A percentile compares a stretch with the other conserved stretches of the same genome.
phyloP scores from a whole-genome alignment of 148 eudicot genomes.

The Rhododendron henanense region DNA sequence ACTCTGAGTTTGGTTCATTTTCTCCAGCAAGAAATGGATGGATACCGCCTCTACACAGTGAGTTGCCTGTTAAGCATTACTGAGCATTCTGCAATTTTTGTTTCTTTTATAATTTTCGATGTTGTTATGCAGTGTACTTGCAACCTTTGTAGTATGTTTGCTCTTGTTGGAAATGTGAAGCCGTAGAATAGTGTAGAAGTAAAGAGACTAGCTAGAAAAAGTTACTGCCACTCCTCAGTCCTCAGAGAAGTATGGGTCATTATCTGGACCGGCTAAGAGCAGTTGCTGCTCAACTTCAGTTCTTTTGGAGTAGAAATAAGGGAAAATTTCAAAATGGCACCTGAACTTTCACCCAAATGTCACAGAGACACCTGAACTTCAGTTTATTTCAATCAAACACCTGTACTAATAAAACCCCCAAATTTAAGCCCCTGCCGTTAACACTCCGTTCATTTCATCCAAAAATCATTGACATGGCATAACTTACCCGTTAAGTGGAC shows the following conservation, averaged over 20 bases:
- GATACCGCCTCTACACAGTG: conserved; percentile 83
- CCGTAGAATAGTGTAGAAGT: neutral
- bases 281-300: neutral
- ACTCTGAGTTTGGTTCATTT: conserved; percentile 88
- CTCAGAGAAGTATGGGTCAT: neutral
- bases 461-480: too few relatives aligned
- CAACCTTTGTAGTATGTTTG: neutral
- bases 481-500: too few relatives aligned
- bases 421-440: too few relatives aligned
- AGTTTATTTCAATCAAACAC: too few relatives aligned
- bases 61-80: conserved; percentile 12
- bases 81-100: neutral
- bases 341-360: too few relatives aligned
- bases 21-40: conserved; percentile 95
- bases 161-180: neutral
- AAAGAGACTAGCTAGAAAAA: neutral
- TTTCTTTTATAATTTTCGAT: too few relatives aligned
- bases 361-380: too few relatives aligned
- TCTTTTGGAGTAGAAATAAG: neutral
- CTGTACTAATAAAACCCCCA: too few relatives aligned
- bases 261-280: too few relatives aligned
- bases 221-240: neutral
- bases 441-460: too few relatives aligned
- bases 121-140: neutral
- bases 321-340: too few relatives aligned